A percentile compares a stretch with the other conserved stretches of the same genome.
These are phyloP conservation scores for Prosopis cineraria DNA, from an alignment of 306 rosid species.

Conservation along the genomic window DNA sequence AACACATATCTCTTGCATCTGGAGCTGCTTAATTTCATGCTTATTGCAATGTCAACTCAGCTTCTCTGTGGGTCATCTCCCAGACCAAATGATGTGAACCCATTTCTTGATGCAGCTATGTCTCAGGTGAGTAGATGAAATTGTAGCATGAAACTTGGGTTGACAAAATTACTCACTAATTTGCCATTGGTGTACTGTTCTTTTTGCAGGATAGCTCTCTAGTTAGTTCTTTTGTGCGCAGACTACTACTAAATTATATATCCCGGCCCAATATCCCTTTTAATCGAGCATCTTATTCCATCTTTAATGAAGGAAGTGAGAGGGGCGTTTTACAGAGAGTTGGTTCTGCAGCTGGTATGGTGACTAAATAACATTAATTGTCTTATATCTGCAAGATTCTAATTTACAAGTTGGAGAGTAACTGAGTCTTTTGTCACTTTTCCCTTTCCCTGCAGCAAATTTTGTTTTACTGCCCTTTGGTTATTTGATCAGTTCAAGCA, in stretches of 20 bases:
- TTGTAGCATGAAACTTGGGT: conserved; percentile 23
- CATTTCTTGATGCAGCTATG: conserved; percentile 93
- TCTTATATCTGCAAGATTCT: conserved; percentile 31
- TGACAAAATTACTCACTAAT: conserved; percentile 35
- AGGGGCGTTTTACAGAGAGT: conserved; percentile 91
- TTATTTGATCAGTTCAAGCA: conserved; percentile 74
- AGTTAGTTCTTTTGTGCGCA: conserved; percentile 69
- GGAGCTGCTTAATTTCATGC: conserved; percentile 95
- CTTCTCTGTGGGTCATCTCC: conserved; percentile 98
- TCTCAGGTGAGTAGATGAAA: conserved; percentile 71
- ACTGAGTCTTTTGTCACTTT: conserved; percentile 27
- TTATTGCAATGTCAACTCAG: conserved; percentile 93
- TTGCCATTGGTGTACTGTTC: conserved; percentile 33
- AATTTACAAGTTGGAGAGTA: conserved; percentile 26
- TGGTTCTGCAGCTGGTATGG: conserved; percentile 95
- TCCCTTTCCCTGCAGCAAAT: conserved; percentile 69
- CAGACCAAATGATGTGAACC: conserved; percentile 76
- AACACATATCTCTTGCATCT: conserved; percentile 70
- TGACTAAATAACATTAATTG: conserved; percentile 7
- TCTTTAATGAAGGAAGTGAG: conserved; percentile 77
- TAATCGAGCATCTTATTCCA: conserved; percentile 64
- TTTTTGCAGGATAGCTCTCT: conserved; percentile 81
- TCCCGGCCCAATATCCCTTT: conserved; percentile 53
- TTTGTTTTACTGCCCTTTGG: conserved; percentile 83
- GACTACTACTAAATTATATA: conserved; percentile 73